Evolutionary conservation across 2,329 filamentous ascomycete species (phyloP), one percentile per base, ranked within the genome.

Genomic region (Didymella pomorum): DNA sequence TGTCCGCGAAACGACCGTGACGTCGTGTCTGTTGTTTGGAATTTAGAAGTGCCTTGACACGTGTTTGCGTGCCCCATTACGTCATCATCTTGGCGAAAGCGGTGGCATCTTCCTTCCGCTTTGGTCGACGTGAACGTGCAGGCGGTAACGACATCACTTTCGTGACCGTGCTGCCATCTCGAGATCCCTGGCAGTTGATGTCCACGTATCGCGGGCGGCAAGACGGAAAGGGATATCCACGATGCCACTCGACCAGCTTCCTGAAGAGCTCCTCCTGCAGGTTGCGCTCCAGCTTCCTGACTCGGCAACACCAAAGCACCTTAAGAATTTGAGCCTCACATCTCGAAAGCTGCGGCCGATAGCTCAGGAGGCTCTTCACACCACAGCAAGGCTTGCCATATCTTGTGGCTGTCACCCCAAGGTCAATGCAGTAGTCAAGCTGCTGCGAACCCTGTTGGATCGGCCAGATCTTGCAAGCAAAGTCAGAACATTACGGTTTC

Each of bases 391-490:
- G 11, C 63, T 68, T 10, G 51, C 50, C 11, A 52, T 58, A 14
- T 51, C 52, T 20, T 68, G 62, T 42, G 61, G 60, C 20, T 67
- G 60, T 37, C 64, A 65, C 20, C 63, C 64, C 11, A 63, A 51
- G 20, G 57, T 63, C 14, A 71, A 67, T 46, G 43, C 63, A 21
- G 41, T 67, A 14, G 43, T 68, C 9, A 61, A 57, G 42, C 51
- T 70, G 5, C 56, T 71, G 2, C 68, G 69, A 23, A 71, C 68
- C 5, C 47, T 70, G 10, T 51, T 70, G 7, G 53, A 64, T 26
- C 66, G 62, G 10, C 63, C 69, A 10, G 64, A 66, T 31, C 65
- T 69, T 7, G 68, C 65, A 6, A 21, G 18, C 7, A 68, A 71
- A 25, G 49, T 69, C 12, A 68, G 61, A 33, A 48, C 37, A 7